Base-by-base conservation (phyloP, 805 yeast genomes). In the Schizosaccharomyces cryophilus region DNA sequence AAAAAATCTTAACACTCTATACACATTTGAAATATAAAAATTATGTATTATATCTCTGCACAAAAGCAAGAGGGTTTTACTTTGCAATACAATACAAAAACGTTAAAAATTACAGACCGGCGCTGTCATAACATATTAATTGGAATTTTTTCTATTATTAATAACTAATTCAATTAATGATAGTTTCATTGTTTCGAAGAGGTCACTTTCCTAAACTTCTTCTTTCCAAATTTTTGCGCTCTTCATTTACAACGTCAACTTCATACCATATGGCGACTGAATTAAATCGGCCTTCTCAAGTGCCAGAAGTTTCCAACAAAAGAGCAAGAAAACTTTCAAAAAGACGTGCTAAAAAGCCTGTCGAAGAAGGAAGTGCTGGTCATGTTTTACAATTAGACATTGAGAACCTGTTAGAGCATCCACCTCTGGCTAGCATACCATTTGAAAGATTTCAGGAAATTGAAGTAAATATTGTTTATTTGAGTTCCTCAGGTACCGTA, bases 401-500 rank as follows among this genome's bases (percentile, higher is more conserved):
- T 48, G 26, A 62, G 17, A 31, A n/a, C 15, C 45, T 60, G 5
- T 40, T 62, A 1, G 54, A 59, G n/a, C 68, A 65, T 48, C 65
- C 72, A 66, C 68, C 73, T 1, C n/a, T 21, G 42, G 47, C 30
- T 4, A 30, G 26, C 3, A n/a, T 56, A 5, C 51, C 58, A n/a
- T 47, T 29, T 35, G 61, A 60, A 40, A 72, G 80, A 66, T 85
- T 86, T 67, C 75, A 89, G 61, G 70, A 69, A 1, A 84, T 83
- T 1, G 73, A 80, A 62, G 87, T 87, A 21, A 71, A 77, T 63
- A 75, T 93, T 59, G 66, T 77, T 40, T 75, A 74, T 58, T 71
- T 84, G 17, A 75, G 87, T 11, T 83, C 95, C 1, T 85, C 81
- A 64, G 56, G 56, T 51, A 51, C 15, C 31, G n/a, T 24, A 7